phyloP scores from a whole-genome alignment of 345 rosid species.

The Arabis hirsuta region DNA sequence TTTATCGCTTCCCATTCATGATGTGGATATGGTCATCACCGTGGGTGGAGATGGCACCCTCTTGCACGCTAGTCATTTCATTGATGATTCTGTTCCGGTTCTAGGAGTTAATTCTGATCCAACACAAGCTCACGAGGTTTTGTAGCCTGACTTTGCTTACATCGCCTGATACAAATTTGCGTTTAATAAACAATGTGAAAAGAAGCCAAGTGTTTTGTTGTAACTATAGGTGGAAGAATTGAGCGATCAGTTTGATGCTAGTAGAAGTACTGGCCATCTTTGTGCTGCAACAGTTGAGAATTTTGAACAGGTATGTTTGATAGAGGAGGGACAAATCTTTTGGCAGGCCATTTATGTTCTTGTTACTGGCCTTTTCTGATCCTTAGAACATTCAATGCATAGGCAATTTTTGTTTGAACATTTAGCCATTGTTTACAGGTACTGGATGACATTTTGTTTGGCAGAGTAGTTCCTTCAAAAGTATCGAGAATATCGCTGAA shows the following conservation, averaged over 20 bases:
- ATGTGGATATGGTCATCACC: conserved; percentile 86
- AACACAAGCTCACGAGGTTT: conserved; percentile 75
- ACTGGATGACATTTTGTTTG: conserved; percentile 70
- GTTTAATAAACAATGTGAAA: neutral
- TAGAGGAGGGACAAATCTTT: neutral
- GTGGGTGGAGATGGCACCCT: conserved; percentile 97
- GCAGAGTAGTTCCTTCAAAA: conserved; percentile 53
- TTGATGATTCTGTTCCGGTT: conserved; percentile 76
- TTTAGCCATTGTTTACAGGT: conserved; percentile 51
- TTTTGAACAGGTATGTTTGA: conserved; percentile 70
- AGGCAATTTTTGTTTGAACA: neutral
- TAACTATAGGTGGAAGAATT: conserved; percentile 61
- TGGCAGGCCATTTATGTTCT: neutral
- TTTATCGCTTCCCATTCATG: conserved; percentile 54
- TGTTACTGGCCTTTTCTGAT: conserved; percentile 3
- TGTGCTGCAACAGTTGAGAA: conserved; percentile 84
- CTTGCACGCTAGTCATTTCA: conserved; percentile 87
- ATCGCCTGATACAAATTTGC: neutral
- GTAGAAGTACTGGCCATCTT: conserved; percentile 83
- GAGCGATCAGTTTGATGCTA: conserved; percentile 76
- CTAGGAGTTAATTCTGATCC: conserved; percentile 96
- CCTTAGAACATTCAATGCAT: conserved; percentile 1
- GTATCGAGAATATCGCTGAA: conserved; percentile 64
- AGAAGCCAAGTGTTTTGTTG: conserved; percentile 7
- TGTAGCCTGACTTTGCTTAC: neutral